Base-by-base conservation (phyloP, 2,329 filamentous ascomycete species). In the Monosporascus sp. region DNA sequence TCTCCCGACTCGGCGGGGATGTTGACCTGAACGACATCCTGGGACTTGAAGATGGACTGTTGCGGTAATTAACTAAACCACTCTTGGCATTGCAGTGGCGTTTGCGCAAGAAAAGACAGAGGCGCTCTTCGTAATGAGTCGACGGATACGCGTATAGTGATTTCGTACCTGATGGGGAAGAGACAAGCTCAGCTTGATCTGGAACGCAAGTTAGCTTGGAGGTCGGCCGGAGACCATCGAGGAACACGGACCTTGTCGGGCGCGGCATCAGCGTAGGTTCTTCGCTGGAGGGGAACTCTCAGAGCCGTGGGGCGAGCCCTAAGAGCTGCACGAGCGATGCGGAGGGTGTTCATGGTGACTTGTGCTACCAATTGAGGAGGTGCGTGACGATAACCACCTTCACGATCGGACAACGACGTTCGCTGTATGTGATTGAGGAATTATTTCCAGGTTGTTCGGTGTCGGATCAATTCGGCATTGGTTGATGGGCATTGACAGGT, bases 121-220 rank as follows among this genome's bases (percentile, higher is more conserved):
- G 20, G 7, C n/a, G 50, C n/a, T 35, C n/a, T 24, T 45, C 24
- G 37, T 41, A 40, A 22, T 31, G 26, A 9, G 14, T 43, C 17
- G 40, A 18, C 22, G 22, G 18, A 43, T 43, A 43, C n/a, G 40
- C 3, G 40, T 18, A 20, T 24, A 6, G 40, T 43, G 17, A 43
- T 43, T 49, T 70, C 89, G 77, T 91, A 97, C 94, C 91, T 97
- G 89, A 80, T 97, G 93, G 79, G 94, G 94, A 68, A 99, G 89
- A 74, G 89, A 86, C 80, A 99, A 82, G 82, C 91, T 96, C 80
- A 99, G 87, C 87, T 96, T 95, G 84, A 99, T 96, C 84, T 87
- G 65, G 58, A 55, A 43, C 31, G 57, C 51, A 56, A 45, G 63
- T 72, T 63, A 72, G 68, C 57, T 59, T 62, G 51, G 58, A 57